phyloP scores from a whole-genome alignment of 2,329 filamentous ascomycete species.

The Ascochyta clinopodiicola region DNA sequence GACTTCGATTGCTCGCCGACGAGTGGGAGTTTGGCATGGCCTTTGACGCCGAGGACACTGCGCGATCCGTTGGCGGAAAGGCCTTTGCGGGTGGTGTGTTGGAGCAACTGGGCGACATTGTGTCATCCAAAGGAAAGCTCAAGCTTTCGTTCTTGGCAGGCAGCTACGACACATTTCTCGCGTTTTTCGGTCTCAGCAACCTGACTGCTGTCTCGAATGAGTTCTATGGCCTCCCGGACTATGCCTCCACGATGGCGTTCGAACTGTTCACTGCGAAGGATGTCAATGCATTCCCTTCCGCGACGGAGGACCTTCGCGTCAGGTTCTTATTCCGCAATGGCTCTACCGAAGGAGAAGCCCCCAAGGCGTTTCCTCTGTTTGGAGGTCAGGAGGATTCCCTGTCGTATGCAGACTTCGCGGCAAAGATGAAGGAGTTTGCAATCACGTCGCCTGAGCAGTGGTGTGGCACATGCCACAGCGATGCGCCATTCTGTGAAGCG shows the following conservation, averaged over 20 bases:
- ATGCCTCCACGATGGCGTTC: too few relatives aligned
- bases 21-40: too few relatives aligned
- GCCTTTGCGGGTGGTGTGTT: too few relatives aligned
- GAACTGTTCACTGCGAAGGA: too few relatives aligned
- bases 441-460: slow-evolving; percentile 53
- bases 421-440: slow-evolving; percentile 10
- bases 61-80: too few relatives aligned
- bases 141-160: slow-evolving; percentile 55
- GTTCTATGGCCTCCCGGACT: too few relatives aligned
- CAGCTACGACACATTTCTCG: slow-evolving; percentile 57
- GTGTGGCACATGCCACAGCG: slow-evolving; percentile 56
- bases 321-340: too few relatives aligned
- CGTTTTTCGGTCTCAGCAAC: slow-evolving; percentile 57
- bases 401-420: slow-evolving; percentile 55
- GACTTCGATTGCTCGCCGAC: slow-evolving; percentile 24
- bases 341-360: too few relatives aligned
- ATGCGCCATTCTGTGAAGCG: slow-evolving; percentile 19
- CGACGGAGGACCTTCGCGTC: too few relatives aligned
- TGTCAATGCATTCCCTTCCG: too few relatives aligned
- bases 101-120: slow-evolving; percentile 22
- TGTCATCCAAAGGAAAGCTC: slow-evolving; percentile 31
- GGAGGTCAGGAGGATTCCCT: slow-evolving; percentile 31
- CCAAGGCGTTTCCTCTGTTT: too few relatives aligned
- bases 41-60: too few relatives aligned
- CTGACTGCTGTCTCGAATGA: slow-evolving; percentile 45